These are phyloP conservation scores for Terfezia claveryi DNA, from an alignment of 495 filamentous ascomycete genomes.

Conservation along the genomic window DNA sequence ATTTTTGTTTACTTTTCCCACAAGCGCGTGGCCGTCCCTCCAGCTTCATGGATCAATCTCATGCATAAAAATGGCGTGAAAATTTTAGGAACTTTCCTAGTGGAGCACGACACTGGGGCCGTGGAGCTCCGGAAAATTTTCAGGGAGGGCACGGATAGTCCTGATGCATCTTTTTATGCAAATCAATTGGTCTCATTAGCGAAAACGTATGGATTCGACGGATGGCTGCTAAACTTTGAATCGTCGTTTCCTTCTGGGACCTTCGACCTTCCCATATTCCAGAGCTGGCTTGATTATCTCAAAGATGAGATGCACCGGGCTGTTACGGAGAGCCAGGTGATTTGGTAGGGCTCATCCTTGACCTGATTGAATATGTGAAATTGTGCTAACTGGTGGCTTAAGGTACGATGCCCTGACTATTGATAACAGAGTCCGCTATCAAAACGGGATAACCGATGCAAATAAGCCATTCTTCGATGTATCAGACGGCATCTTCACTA, in stretches of 20 bases:
- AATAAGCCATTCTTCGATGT: slow-evolving; percentile 20
- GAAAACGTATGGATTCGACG: slow-evolving; percentile 25
- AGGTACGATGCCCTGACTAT: slow-evolving; percentile 26
- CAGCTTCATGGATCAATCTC: slow-evolving; percentile 25
- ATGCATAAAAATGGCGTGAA: slow-evolving; percentile 27
- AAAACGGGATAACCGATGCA: slow-evolving; percentile 22
- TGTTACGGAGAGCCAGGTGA: slow-evolving; percentile 16
- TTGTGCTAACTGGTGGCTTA: slow-evolving; percentile 1
- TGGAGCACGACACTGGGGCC: slow-evolving; percentile 18
- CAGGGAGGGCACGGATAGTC: slow-evolving; percentile 10
- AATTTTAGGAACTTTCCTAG: slow-evolving; percentile 24
- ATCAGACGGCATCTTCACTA: slow-evolving; percentile 22
- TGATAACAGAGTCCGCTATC: slow-evolving; percentile 23
- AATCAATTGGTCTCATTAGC: slow-evolving; percentile 22
- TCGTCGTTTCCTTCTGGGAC: slow-evolving; percentile 17
- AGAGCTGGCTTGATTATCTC: slow-evolving; percentile 18
- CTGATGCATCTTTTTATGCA: slow-evolving; percentile 17
- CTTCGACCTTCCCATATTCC: slow-evolving; percentile 7
- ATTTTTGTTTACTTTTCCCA: slow-evolving; percentile 28
- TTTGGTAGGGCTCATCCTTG: slow-evolving; percentile 9
- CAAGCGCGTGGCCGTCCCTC: slow-evolving; percentile 25
- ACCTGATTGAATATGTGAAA: slow-evolving; percentile 3
- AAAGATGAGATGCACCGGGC: slow-evolving; percentile 12
- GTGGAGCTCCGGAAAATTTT: slow-evolving; percentile 19
- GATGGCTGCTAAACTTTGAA: slow-evolving; percentile 28